Conservation (phyloP, 768 basidiomycete species). For the Rhodotorula graminis region DNA sequence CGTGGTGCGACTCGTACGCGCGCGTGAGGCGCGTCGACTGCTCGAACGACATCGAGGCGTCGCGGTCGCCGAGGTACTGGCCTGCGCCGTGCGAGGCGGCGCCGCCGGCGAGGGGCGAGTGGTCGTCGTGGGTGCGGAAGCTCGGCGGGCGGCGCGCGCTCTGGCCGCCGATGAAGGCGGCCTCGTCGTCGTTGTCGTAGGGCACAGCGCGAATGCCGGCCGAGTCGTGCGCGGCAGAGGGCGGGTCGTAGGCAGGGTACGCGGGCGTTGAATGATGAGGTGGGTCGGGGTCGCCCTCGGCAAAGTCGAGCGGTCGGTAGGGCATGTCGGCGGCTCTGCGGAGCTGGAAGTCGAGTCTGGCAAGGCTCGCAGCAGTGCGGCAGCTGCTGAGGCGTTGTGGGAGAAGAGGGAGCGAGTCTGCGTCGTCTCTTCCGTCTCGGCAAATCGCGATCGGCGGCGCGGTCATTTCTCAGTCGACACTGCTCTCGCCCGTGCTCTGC, state of each 20-base stretch:
- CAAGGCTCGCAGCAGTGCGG: too few species aligned
- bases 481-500: too few species aligned
- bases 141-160: neutral
- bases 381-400: too few species aligned
- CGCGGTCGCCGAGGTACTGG: neutral
- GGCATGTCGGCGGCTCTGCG: neutral
- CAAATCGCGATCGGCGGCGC: too few species aligned
- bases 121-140: constrained; percentile 5
- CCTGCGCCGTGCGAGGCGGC: neutral
- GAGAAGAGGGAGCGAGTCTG: too few species aligned
- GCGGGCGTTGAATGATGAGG: neutral
- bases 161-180: neutral
- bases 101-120: too few species aligned
- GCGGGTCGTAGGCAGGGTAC: neutral
- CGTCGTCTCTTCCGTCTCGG: too few species aligned
- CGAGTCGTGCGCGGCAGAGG: neutral
- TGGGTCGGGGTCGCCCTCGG: neutral
- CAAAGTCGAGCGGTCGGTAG: neutral
- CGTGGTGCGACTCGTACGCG: neutral
- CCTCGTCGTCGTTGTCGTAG: neutral
- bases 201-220: neutral
- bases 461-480: too few species aligned
- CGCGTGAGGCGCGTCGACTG: neutral
- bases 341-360: neutral
- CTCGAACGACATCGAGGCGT: neutral